phyloP scores from a whole-genome alignment of 139 green algal genomes.

The Chlamydomonas sp. region DNA sequence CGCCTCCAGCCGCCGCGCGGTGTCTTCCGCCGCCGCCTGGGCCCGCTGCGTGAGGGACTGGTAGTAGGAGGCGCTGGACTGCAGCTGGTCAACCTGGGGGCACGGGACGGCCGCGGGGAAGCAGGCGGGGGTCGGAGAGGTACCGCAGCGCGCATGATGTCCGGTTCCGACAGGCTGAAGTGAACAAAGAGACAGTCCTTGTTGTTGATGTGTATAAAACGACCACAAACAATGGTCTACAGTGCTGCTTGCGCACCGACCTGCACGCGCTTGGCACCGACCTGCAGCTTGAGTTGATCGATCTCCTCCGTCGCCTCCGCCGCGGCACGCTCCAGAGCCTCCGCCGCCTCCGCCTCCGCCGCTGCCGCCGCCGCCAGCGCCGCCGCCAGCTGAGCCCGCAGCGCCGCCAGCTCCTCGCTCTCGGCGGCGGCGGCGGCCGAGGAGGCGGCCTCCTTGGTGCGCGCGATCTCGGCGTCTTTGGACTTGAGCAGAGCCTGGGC shows the following conservation, averaged over 20 bases:
- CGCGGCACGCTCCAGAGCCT: conserved; percentile 41
- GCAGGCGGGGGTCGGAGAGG: too few relatives aligned
- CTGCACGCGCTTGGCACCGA: not conserved
- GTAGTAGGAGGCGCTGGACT: not conserved
- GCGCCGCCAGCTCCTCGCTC: conserved; percentile 24
- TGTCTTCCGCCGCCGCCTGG: conserved; percentile 31
- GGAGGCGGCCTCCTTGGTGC: conserved; percentile 28
- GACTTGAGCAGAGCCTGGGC: conserved; percentile 46
- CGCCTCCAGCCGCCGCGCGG: conserved; percentile 34
- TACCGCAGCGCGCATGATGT: too few relatives aligned
- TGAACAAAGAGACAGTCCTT: too few relatives aligned
- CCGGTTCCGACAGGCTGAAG: too few relatives aligned
- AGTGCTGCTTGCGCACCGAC: not conserved
- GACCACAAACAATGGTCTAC: not conserved
- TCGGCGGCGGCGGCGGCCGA: conserved; percentile 25
- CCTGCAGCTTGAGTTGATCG: conserved; percentile 9
- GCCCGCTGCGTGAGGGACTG: not conserved
- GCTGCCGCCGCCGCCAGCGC: conserved; percentile 27
- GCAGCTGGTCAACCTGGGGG: too few relatives aligned
- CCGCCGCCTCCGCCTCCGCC: conserved; percentile 28
- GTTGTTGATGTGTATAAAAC: too few relatives aligned
- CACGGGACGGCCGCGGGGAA: too few relatives aligned
- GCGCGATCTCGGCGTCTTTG: conserved; percentile 58
- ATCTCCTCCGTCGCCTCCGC: conserved; percentile 38
- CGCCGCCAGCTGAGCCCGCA: conserved; percentile 21